Evolutionary conservation across 2,329 filamentous ascomycete genomes (phyloP), one percentile per base, ranked within the genome.

Genomic region (Colletotrichum sp.): DNA sequence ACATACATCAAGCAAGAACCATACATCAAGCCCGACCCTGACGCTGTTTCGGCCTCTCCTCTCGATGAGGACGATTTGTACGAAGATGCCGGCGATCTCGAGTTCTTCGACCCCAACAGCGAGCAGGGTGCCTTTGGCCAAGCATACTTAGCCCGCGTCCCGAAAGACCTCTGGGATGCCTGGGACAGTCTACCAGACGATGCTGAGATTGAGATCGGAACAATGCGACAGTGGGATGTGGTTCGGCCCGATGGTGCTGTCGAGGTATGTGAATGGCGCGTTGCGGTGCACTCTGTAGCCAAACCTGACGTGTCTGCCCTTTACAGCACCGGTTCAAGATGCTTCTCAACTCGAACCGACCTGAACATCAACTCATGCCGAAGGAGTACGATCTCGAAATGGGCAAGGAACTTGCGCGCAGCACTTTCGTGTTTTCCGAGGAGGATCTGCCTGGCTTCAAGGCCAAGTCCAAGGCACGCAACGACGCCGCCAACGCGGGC

Each of bases 361-460:
- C 91, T 9, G 89, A 92, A 77, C 95, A 98, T 82, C 90, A 93
- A 79, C 86, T 90, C 7, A 89, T 98, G n/a, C 96, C 96, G 13
- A 95, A 95, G 81, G 95, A 98, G 81, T 99, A 98, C 85, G 91
- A 95, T 79, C 87, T 99, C 74, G 93, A 95, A 63, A 89, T 95
- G 63, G 93, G 85, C 71, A 88, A 89, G 32, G 77, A 78, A 18
- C 69, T 77, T 59, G 39, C 75, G 24, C 60, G 76, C 7, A 98
- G 98, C 84, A 97, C 96, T 24, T 98, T 94, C 83, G 89, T 99
- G 72, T 99, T 99, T 82, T 96, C 94, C 55, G 97, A 99, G 85
- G 96, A 98, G 83, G 95, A 99, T 81, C 75, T 81, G 10, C 79
- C 80, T 22, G 95, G 95, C 48, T 96, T 93, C 85, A 91, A 91